Conservation (phyloP, 73 alveolate genomes). For the Breviolum minutum region DNA sequence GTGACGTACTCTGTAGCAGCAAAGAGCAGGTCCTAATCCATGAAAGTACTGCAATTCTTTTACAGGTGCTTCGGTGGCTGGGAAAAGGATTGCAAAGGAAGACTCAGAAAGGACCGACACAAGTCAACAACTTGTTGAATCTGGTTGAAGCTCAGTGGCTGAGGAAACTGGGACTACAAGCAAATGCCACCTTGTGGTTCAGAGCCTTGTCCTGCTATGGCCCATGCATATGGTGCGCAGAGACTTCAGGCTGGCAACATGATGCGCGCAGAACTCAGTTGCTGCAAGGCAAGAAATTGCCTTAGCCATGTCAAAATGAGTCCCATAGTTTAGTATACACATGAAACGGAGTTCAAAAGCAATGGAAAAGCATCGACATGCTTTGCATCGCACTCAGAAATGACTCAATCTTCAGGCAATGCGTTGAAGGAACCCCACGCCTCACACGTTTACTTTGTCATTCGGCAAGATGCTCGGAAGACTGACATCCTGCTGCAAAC, state of each 20-base stretch:
- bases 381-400: not conserved
- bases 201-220: not conserved
- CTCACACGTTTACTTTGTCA: constrained; percentile 76
- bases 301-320: not conserved
- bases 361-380: not conserved
- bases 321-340: no score
- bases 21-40: no score
- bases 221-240: constrained; percentile 87
- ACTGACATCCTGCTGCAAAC: constrained; percentile 48
- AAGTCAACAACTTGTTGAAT: not conserved
- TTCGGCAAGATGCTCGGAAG: constrained; percentile 80
- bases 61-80: no score
- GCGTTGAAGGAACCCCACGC: constrained; percentile 75
- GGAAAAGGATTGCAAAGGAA: no score
- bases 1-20: no score
- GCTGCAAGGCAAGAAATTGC: not conserved
- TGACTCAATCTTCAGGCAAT: constrained; percentile 4
- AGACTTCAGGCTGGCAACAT: constrained; percentile 29
- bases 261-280: constrained; percentile 17
- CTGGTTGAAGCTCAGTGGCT: not conserved
- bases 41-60: no score
- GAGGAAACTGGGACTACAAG: constrained; percentile 71
- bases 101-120: not conserved
- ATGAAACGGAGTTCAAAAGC: no score
- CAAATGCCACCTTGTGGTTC: constrained; percentile 80